Evolutionary conservation across 352 stramenopile genomes (phyloP), one percentile per base, ranked within the genome.

Genomic region (Phytophthora macrochlamydospora): DNA sequence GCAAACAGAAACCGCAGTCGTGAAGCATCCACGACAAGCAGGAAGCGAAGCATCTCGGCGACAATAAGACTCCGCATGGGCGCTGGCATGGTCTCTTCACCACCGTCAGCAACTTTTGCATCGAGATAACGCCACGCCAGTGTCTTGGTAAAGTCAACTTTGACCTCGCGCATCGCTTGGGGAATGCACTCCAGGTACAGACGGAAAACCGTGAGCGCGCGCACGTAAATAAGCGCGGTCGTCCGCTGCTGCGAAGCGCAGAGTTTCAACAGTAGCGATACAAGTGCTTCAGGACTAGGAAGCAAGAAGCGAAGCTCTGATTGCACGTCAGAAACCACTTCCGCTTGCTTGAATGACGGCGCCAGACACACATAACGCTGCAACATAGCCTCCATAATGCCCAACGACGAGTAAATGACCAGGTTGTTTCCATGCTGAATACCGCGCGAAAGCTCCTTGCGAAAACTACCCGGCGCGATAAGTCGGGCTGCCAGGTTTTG

Each of bases 141-240:
- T n/a, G 91, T 74, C 72, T 96, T 96, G 9, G 89, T 88, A 28
- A 94, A 87, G 66, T 96, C 89, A 38, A 91, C 75, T 65, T 96
- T 96, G 8, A 91, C 77, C 33, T 96, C 89, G 32, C 75, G 75
- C 85, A 93, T 96, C 2, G 76, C 61, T 11, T 89, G 74, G 1
- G 87, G 85, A 7, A 96, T 65, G 44, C 84, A 93, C 56, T 87
- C 74, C 18, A 93, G 53, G 53, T 96, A 96, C 11, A 91, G 61
- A 4, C 83, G 81, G 49, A 93, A 92, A 0, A 96, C 83, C 1
- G 75, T 82, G 18, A 96, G 76, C 1, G 82, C 81, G 30, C 87
- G 83, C 12, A 91, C 69, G 77, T 94, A 94, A 4, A 93, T 71
- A n/a, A 94, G 72, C 4, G 70, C 78, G 12, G 65, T 55, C 2